Percentiles rank a stretch among this genome's conserved stretches.
Conservation (phyloP, 805 yeast species). For the Candida lessepsii region DNA sequence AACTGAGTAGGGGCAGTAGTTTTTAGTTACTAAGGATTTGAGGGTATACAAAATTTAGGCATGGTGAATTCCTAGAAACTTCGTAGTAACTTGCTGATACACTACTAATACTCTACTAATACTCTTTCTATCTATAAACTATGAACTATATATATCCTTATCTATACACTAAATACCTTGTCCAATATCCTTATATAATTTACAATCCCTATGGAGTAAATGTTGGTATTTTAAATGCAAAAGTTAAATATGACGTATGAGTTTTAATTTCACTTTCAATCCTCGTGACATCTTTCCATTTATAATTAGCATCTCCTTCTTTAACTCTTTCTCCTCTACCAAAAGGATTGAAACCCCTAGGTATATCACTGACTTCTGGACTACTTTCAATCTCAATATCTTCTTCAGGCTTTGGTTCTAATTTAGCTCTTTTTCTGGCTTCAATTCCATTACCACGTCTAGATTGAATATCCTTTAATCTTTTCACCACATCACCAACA, state of each 20-base stretch:
- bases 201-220: conserved; percentile 1
- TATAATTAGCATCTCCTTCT: conserved; percentile 80
- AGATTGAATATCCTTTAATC: conserved; percentile 75
- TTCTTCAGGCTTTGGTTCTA: conserved; percentile 19
- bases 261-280: conserved; percentile 84
- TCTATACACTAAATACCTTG: too few species aligned
- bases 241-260: conserved; percentile 91
- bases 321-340: conserved; percentile 82
- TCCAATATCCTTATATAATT: too few species aligned
- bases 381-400: conserved; percentile 14
- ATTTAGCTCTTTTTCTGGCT: conserved; percentile 28
- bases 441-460: conserved; percentile 66
- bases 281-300: conserved; percentile 84
- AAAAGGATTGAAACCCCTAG: conserved; percentile 79
- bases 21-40: too few species aligned
- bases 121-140: too few species aligned
- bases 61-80: too few species aligned
- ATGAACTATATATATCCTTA: too few species aligned
- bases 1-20: too few species aligned
- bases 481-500: conserved; percentile 70
- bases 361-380: conserved; percentile 18
- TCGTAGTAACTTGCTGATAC: too few species aligned
- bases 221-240: conserved; percentile 54
- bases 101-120: too few species aligned
- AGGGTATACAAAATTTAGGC: too few species aligned